Conservation (phyloP, 106 monocot species). For the Hemerocallis citrina region DNA sequence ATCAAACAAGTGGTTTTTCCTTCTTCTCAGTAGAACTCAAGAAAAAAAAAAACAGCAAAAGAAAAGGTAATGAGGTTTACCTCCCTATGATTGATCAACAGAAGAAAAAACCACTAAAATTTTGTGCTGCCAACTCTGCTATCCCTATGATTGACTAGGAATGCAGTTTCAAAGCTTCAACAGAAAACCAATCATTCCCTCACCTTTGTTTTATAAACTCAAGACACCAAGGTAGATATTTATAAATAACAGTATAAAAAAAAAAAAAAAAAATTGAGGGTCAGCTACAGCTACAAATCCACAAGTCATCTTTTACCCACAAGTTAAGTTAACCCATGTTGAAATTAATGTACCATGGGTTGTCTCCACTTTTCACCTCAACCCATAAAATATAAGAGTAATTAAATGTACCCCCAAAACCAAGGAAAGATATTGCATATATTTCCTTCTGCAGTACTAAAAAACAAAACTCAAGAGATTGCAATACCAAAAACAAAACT, state of each 20-base stretch:
- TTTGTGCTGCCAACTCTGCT: background rate
- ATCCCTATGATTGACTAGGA: background rate
- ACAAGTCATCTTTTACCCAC: background rate
- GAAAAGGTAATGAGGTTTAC: background rate
- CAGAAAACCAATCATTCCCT: slow-evolving; percentile 9
- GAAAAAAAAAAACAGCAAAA: too few species aligned
- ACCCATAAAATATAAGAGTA: too few species aligned
- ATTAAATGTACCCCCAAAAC: background rate
- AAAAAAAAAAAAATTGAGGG: background rate
- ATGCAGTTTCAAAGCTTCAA: background rate
- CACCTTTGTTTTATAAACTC: slow-evolving; percentile 2
- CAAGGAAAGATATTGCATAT: too few species aligned
- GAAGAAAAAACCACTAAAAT: background rate
- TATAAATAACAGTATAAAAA: too few species aligned
- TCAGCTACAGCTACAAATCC: too few species aligned
- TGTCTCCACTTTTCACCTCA: too few species aligned
- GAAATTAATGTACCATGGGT: too few species aligned
- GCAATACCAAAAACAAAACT: background rate
- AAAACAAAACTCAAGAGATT: background rate
- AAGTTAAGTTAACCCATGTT: too few species aligned
- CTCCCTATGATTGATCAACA: slow-evolving; percentile 4
- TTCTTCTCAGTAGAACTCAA: too few species aligned
- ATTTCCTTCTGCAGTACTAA: background rate
- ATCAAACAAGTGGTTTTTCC: slow-evolving; percentile 3
- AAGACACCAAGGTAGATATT: background rate